Evolutionary conservation across 176 grass and related monocot genomes (phyloP).

Genomic region (Oryza glaberrima): DNA sequence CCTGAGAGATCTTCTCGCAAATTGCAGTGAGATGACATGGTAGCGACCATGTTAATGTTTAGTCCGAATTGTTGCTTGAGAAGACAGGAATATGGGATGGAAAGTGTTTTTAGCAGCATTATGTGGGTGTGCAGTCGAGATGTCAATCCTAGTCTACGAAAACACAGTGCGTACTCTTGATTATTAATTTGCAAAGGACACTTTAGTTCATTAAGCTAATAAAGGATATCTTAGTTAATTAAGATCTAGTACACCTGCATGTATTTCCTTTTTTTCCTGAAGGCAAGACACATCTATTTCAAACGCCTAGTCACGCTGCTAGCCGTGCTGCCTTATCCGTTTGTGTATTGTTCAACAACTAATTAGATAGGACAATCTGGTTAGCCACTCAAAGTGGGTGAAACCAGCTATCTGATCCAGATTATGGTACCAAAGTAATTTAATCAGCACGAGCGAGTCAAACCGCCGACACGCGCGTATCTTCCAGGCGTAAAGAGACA

Average conservation of each 20-base stretch:
- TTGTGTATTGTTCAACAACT: neutral
- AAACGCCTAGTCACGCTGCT: neutral
- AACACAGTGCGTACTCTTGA: neutral
- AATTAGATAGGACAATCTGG: neutral
- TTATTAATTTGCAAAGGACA: neutral
- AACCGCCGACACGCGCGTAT: neutral
- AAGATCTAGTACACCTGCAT: neutral
- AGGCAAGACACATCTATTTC: neutral
- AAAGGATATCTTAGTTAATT: neutral
- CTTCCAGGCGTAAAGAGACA: neutral
- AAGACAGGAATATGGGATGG: neutral
- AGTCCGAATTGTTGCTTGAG: neutral
- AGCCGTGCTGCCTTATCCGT: neutral
- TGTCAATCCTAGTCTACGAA: neutral
- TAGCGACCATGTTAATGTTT: constrained; percentile 8
- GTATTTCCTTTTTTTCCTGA: neutral
- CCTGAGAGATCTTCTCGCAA: neutral
- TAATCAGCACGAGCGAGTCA: neutral
- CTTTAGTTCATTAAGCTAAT: neutral
- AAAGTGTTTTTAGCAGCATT: neutral
- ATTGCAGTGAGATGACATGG: constrained; percentile 1
- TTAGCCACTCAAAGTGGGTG: neutral
- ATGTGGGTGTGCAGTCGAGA: neutral
- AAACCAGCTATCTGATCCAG: neutral
- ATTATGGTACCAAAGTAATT: neutral